Evolutionary conservation across 768 basidiomycete species (phyloP), one percentile per base, ranked within the genome.

Genomic region (Mycena polygramma): DNA sequence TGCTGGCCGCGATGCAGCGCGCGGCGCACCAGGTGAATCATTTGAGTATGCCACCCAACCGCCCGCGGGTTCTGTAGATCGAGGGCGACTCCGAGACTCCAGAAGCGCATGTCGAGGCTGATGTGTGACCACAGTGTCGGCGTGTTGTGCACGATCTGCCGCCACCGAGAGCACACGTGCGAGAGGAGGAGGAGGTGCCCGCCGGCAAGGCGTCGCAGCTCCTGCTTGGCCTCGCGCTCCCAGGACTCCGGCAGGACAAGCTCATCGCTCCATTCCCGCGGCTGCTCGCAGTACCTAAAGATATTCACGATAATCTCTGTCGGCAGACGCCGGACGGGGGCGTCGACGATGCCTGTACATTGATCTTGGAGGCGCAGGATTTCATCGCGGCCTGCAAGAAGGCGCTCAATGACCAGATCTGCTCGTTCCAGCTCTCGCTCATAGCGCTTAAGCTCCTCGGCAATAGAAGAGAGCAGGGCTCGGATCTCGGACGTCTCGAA

Each of bases 91-190:
- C 30, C 30, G 30, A 6, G 30, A 30, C 30, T 53, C 68, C 68
- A 69, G 55, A 55, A 63, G 10, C 68, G 61, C 55, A 69, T 20
- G 30, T 69, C 68, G 11, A 69, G 30, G 7, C n/a, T 36, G n/a
- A 69, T 63, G 1, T 5, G 30, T 1, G 61, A 45, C 68, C 68
- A 69, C 24, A 69, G 39, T 2, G 13, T n/a, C 26, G 68, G 48
- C 20, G 68, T 63, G 8, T 22, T 30, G 1, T 43, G 19, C 5
- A 36, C 57, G 19, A 69, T 2, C 14, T 20, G 14, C 7, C 55
- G 68, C 68, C 68, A 69, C 20, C 35, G 48, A 1, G 4, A 1
- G 41, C 39, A 69, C 7, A 69, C 68, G 41, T 69, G 62, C 13
- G 55, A 49, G 2, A 58, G 9, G 14, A 49, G 19, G 57, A 22